These are phyloP conservation scores for Fusarium poae DNA, from an alignment of 2,329 filamentous ascomycete genomes.

Conservation along the genomic window DNA sequence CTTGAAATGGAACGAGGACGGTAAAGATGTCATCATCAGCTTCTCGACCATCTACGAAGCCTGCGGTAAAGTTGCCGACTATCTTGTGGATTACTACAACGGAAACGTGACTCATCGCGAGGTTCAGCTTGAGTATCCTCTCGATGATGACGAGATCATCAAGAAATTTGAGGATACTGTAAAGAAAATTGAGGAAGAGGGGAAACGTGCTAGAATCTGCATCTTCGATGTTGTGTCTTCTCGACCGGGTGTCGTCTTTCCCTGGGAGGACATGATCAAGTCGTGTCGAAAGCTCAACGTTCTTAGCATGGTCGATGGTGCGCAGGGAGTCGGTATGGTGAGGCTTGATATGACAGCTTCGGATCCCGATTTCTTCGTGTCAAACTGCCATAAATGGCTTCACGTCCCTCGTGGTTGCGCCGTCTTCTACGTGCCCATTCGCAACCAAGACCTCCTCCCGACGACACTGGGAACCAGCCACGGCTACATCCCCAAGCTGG, in stretches of 20 bases:
- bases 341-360: slow-evolving; percentile 74
- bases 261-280: slow-evolving; percentile 76
- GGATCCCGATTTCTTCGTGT: slow-evolving; percentile 87
- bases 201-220: slow-evolving; percentile 74
- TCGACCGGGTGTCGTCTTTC: slow-evolving; percentile 82
- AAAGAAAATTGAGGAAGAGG: slow-evolving; percentile 61
- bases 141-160: slow-evolving; percentile 76
- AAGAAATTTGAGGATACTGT: slow-evolving; percentile 71
- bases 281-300: slow-evolving; percentile 76
- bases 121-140: slow-evolving; percentile 76
- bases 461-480: slow-evolving; percentile 84
- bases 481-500: slow-evolving; percentile 71
- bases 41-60: slow-evolving; percentile 85
- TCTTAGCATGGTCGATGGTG: slow-evolving; percentile 83
- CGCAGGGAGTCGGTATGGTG: slow-evolving; percentile 86
- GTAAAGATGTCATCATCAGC: slow-evolving; percentile 82
- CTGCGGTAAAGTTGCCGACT: slow-evolving; percentile 80
- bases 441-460: slow-evolving; percentile 81
- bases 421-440: slow-evolving; percentile 80
- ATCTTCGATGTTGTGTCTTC: slow-evolving; percentile 84
- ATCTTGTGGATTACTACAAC: slow-evolving; percentile 73
- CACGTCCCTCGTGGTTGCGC: slow-evolving; percentile 83
- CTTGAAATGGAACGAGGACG: slow-evolving; percentile 74
- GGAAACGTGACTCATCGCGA: slow-evolving; percentile 60
- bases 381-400: slow-evolving; percentile 94